Conservation (phyloP, 768 basidiomycete species). For the Calocybe indica region DNA sequence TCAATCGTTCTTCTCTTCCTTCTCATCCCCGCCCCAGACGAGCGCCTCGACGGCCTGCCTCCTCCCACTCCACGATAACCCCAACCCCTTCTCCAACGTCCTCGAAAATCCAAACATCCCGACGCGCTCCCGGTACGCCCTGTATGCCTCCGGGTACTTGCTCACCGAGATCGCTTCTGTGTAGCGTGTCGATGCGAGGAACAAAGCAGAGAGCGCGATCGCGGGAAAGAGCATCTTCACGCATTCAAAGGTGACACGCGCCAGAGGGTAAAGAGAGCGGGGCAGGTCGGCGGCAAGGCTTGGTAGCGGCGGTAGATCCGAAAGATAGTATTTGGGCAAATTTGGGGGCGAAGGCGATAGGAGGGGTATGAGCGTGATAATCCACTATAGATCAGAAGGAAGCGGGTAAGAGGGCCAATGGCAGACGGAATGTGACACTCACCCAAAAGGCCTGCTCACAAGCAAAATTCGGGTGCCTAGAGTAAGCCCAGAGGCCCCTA, state of each 20-base stretch:
- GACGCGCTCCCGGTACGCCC: constrained; percentile 70
- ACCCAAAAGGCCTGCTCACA: constrained; percentile 91
- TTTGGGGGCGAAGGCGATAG: constrained; percentile 31
- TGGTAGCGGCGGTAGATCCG: constrained; percentile 4
- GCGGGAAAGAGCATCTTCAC: constrained; percentile 37
- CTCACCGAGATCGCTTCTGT: constrained; percentile 73
- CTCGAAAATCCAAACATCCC: constrained; percentile 62
- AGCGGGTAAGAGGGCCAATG: constrained; percentile 1
- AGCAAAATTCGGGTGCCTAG: constrained; percentile 87
- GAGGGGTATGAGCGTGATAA: constrained; percentile 64
- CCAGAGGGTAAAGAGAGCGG: constrained; percentile 11
- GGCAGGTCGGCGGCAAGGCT: constrained; percentile 12
- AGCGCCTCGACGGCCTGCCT: constrained; percentile 15
- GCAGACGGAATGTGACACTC: constrained; percentile 15
- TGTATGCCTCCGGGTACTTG: constrained; percentile 72
- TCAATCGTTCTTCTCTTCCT: constrained; percentile 12
- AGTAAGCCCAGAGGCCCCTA: constrained; percentile 80
- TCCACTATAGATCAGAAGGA: constrained; percentile 35
- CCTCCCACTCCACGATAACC: constrained; percentile 13
- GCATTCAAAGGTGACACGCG: constrained; percentile 20
- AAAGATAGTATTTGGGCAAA: constrained; percentile 11
- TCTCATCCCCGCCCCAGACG: constrained; percentile 19
- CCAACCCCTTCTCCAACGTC: constrained; percentile 25
- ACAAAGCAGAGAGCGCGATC: constrained; percentile 59
- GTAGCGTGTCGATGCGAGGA: constrained; percentile 70